Percentiles rank a stretch among this genome's conserved stretches.
Evolutionary conservation across 78 protist genomes (phyloP).

Genomic region (Planoprotostelium fungivorum): DNA sequence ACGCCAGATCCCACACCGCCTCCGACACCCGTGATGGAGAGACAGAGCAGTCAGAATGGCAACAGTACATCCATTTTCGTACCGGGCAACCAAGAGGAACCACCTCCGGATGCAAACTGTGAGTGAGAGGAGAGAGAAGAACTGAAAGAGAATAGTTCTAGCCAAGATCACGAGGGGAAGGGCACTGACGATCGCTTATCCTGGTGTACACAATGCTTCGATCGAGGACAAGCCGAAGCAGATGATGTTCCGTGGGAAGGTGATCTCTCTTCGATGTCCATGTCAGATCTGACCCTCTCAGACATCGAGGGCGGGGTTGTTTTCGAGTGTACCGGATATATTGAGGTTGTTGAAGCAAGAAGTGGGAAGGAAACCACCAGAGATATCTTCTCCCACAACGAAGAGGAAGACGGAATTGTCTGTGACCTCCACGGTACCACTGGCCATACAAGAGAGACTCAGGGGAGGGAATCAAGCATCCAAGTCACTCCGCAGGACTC

Average conservation of each 20-base stretch:
- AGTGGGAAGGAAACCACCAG: not conserved
- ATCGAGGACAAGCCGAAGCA: not conserved
- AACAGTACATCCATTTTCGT: no score
- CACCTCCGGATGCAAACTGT: no score
- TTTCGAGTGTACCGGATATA: not conserved
- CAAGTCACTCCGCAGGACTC: not conserved
- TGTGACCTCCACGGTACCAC: not conserved
- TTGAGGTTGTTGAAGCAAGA: not conserved
- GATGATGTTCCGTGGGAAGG: not conserved
- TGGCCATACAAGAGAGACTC: not conserved
- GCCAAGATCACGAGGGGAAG: not conserved
- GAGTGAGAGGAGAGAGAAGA: no score
- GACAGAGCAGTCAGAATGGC: no score
- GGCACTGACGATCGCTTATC: not conserved
- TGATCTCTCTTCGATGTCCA: not conserved
- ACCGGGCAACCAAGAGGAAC: no score
- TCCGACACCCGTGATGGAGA: no score
- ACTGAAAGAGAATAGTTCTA: not conserved
- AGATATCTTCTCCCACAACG: not conserved
- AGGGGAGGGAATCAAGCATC: no score
- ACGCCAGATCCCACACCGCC: no score
- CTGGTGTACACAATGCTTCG: not conserved
- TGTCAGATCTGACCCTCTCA: not conserved
- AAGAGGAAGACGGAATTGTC: not conserved
- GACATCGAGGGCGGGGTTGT: not conserved